phyloP scores from a whole-genome alignment of 2,329 filamentous ascomycete genomes.

The Exophiala phaeomuriformis region DNA sequence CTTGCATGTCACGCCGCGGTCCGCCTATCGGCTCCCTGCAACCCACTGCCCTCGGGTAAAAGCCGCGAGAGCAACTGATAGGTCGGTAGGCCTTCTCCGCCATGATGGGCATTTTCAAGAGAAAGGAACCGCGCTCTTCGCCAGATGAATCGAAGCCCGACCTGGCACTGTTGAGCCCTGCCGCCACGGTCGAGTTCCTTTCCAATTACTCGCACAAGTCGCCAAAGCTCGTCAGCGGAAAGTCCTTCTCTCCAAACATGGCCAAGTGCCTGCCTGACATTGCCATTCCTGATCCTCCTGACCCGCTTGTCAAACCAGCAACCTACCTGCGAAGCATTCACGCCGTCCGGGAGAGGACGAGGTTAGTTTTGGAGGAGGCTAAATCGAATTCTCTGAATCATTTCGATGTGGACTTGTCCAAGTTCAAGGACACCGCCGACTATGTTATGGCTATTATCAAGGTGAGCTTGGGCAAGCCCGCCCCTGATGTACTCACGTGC shows the following conservation, averaged over 20 bases:
- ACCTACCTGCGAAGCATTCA: constrained; percentile 86
- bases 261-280: constrained; percentile 52
- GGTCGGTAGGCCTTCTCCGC: constrained; percentile 20
- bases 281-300: constrained; percentile 74
- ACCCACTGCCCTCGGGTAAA: background rate
- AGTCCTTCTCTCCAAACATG: constrained; percentile 16
- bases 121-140: constrained; percentile 38
- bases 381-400: constrained; percentile 70
- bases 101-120: constrained; percentile 45
- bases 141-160: constrained; percentile 9
- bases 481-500: background rate
- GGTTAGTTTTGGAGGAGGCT: constrained; percentile 67
- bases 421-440: constrained; percentile 72
- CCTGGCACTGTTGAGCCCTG: constrained; percentile 10
- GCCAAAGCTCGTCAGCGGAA: constrained; percentile 21
- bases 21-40: constrained; percentile 14
- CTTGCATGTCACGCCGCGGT: constrained; percentile 9
- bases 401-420: constrained; percentile 80
- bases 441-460: constrained; percentile 94
- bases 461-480: constrained; percentile 45
- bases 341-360: constrained; percentile 73
- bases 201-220: constrained; percentile 26
- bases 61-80: background rate
- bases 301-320: constrained; percentile 79
- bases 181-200: constrained; percentile 18